Base-by-base conservation (phyloP, 2,329 filamentous ascomycete species). In the Metarhizium brunneum region DNA sequence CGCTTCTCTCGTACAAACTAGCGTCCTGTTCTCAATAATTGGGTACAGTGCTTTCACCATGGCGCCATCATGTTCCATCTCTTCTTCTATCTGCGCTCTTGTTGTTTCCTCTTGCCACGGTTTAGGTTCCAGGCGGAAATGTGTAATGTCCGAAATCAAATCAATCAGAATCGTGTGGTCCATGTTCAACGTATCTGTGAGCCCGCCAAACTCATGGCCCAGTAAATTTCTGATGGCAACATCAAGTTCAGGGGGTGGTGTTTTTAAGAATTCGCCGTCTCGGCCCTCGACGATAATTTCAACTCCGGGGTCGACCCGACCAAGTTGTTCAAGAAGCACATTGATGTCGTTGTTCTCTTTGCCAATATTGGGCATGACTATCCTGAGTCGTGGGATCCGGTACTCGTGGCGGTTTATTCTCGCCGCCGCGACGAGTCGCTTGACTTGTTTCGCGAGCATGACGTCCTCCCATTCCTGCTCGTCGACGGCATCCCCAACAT, bases 111-210 rank as follows among this genome's bases (percentile, higher is more conserved):
- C 65, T 48, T 72, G 69, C 66, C 69, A 72, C 3, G 64, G 62
- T 54, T 69, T 62, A 0, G 68, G 65, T 18, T 66, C 58, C 6
- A 73, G 68, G 2, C 59, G 54, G 8, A 63, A 56, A 43, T 75
- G 72, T 1, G 71, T 74, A 13, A 73, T 63, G 52, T 75, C 72
- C 1, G 72, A 73, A 38, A 71, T 66, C 32, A 75, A 63, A 47
- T 72, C 69, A 45, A 74, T 68, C 14, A 75, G 68, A 45, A 73
- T 66, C 6, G 72, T 73, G 54, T 73, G 72, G 47, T 75, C 72
- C 53, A 75, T 62, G 56, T 74, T 75, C 20, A 75, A 56, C 4
- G 68, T 71, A 0, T 59, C 18, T 4, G 71, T 71, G 18, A 74
- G 68, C 8, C 63, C 61, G 16, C 61, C 64, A 14, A 69, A 59